Evolutionary conservation across 257 asterid genomes (phyloP).

Genomic region (Ocimum tenuiflorum): DNA sequence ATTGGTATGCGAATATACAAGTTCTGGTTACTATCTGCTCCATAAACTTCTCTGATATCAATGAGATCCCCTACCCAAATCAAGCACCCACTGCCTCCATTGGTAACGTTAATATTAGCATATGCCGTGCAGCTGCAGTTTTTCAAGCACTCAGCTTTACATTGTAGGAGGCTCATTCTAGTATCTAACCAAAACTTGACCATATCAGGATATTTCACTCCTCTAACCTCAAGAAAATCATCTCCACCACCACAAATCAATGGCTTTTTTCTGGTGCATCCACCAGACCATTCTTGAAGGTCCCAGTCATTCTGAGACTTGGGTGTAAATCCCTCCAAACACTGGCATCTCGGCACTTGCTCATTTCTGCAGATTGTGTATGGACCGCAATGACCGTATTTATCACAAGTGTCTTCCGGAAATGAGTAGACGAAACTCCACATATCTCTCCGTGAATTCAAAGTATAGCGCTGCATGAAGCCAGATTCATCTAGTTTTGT

Average conservation of each 20-base stretch:
- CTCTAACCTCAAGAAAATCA: slow-evolving; percentile 14
- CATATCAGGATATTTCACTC: slow-evolving; percentile 26
- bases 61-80: slow-evolving; percentile 21
- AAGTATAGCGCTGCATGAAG: background rate
- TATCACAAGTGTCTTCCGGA: background rate
- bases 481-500: background rate
- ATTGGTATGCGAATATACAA: slow-evolving; percentile 6
- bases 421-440: background rate
- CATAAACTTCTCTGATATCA: background rate
- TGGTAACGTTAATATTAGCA: slow-evolving; percentile 19
- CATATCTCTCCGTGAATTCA: slow-evolving; percentile 3
- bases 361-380: slow-evolving; percentile 14
- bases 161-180: slow-evolving; percentile 18
- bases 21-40: background rate
- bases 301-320: background rate
- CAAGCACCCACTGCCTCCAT: slow-evolving; percentile 24
- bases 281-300: too few relatives aligned
- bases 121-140: too few relatives aligned
- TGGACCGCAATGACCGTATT: slow-evolving; percentile 26
- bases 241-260: slow-evolving; percentile 10
- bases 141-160: too few relatives aligned
- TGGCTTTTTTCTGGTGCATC: slow-evolving; percentile 17
- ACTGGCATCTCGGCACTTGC: background rate
- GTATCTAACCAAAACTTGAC: background rate
- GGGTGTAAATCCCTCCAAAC: slow-evolving; percentile 13